A percentile compares a stretch with the other conserved stretches of the same genome.
Evolutionary conservation across 495 filamentous ascomycete species (phyloP).

Genomic region (Aspergillus ostianus): DNA sequence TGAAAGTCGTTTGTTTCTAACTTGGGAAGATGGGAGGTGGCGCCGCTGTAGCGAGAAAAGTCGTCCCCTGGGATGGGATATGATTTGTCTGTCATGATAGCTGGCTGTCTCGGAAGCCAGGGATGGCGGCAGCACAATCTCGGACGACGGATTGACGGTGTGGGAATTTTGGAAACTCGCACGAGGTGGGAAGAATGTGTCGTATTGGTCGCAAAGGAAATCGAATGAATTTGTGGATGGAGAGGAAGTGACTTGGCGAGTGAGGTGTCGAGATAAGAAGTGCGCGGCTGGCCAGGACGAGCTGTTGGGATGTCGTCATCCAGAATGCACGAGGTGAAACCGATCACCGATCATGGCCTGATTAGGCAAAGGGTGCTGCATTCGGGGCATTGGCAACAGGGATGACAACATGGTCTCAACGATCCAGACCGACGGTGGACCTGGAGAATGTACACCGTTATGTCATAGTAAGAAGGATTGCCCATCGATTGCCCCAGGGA

Average conservation of each 20-base stretch:
- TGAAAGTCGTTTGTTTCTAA: constrained; percentile 17
- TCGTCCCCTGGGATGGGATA: constrained; percentile 19
- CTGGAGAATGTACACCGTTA: too few species aligned
- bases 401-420: neutral
- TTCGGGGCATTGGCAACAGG: neutral
- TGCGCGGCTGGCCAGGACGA: neutral
- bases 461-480: too few species aligned
- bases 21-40: constrained; percentile 20
- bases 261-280: neutral
- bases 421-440: neutral
- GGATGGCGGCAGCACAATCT: neutral
- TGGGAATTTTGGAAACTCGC: neutral
- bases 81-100: constrained; percentile 26
- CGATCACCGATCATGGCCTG: constrained; percentile 10
- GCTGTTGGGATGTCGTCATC: constrained; percentile 10
- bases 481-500: too few species aligned
- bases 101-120: neutral
- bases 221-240: neutral
- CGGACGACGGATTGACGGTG: neutral
- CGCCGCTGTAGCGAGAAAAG: constrained; percentile 23
- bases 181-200: neutral
- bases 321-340: constrained; percentile 4
- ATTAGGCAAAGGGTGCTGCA: constrained; percentile 9
- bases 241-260: neutral
- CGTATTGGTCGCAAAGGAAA: neutral